Conservation (phyloP, 1,284 basidiomycete genomes). For the Stereum hirsutum region DNA sequence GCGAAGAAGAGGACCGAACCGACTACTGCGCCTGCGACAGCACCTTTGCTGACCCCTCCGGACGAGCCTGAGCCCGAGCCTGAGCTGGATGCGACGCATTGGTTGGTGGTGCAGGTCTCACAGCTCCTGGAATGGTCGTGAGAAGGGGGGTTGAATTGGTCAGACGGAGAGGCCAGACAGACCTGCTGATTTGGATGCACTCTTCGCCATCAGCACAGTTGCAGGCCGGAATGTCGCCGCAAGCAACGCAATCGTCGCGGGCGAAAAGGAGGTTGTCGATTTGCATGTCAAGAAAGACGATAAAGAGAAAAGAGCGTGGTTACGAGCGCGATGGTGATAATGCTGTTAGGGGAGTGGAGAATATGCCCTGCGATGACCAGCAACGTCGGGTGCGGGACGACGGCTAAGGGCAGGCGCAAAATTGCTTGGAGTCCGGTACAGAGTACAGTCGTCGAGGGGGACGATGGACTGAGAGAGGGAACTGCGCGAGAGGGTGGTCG, state of each 20-base stretch:
- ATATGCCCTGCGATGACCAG: constrained; percentile 22
- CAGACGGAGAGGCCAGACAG: constrained; percentile 15
- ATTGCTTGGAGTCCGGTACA: too few species aligned
- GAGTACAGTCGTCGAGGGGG: too few species aligned
- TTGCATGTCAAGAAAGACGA: too few species aligned
- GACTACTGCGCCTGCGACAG: constrained; percentile 65
- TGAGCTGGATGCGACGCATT: constrained; percentile 30
- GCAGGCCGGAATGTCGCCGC: constrained; percentile 33
- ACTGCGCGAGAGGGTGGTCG: neutral
- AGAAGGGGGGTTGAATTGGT: constrained; percentile 11
- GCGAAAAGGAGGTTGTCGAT: constrained; percentile 37
- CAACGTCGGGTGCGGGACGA: constrained; percentile 21
- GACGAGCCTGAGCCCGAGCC: constrained; percentile 17
- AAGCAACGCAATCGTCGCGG: constrained; percentile 22
- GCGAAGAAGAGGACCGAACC: constrained; percentile 52
- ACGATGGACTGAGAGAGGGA: too few species aligned
- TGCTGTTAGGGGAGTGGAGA: constrained; percentile 5
- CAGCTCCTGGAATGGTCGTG: constrained; percentile 38
- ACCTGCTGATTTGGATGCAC: constrained; percentile 56
- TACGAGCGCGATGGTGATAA: neutral
- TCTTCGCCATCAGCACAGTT: constrained; percentile 41
- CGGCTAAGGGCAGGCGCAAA: too few species aligned
- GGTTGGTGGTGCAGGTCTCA: constrained; percentile 37
- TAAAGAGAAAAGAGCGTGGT: constrained; percentile 10
- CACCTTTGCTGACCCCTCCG: constrained; percentile 53